phyloP scores from a whole-genome alignment of 495 filamentous ascomycete genomes.

The Aspergillus sclerotiicarbonarius region DNA sequence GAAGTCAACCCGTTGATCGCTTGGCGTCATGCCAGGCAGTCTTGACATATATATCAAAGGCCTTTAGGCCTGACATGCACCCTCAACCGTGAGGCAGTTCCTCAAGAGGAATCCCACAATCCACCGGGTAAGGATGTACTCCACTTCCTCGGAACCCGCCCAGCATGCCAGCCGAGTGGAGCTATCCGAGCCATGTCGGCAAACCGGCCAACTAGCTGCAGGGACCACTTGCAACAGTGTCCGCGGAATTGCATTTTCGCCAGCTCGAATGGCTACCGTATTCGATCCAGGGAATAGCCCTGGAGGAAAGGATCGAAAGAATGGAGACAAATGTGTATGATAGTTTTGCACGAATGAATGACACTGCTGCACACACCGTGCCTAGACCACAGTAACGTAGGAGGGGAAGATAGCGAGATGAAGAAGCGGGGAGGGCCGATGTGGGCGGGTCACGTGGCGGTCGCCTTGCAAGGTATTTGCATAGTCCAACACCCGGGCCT shows the following conservation, averaged over 20 bases:
- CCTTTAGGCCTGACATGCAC: background rate
- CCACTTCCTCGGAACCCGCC: background rate
- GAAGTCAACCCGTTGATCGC: conserved; percentile 10
- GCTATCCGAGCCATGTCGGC: conserved; percentile 3
- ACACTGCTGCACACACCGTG: background rate
- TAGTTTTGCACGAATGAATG: background rate
- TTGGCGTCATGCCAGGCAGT: background rate
- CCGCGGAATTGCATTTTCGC: background rate
- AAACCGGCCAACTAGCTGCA: conserved; percentile 5
- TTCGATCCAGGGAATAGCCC: no score
- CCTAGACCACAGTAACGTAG: background rate
- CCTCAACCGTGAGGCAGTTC: no score
- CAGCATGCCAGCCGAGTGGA: background rate
- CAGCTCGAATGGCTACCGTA: background rate
- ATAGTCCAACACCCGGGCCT: no score
- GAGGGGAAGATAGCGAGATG: background rate
- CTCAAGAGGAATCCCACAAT: background rate
- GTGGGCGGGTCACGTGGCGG: background rate
- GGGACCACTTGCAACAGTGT: background rate
- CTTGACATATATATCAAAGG: background rate
- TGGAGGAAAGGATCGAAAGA: background rate
- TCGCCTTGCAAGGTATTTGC: background rate
- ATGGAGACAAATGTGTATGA: background rate
- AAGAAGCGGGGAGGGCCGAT: background rate
- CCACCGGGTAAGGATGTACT: background rate